phyloP scores from a whole-genome alignment of 371 early-diverging fungal species.

The Mucor lusitanicus region DNA sequence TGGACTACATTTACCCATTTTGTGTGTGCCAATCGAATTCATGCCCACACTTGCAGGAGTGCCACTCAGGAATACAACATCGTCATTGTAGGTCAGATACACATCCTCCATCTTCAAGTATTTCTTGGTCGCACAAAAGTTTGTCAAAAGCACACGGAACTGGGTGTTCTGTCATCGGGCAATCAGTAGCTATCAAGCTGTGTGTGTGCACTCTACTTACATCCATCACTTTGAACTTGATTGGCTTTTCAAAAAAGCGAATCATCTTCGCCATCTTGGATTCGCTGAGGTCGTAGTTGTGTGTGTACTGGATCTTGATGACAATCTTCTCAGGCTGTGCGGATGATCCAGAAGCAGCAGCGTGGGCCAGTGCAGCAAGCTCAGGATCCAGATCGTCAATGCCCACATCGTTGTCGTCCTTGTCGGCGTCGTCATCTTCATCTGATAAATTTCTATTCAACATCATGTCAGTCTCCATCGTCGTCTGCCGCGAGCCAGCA shows the following conservation, averaged over 20 bases:
- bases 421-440: no score
- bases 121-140: slow-evolving; percentile 31
- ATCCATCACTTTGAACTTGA: slow-evolving; percentile 40
- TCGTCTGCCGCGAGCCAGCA: background rate
- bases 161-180: slow-evolving; percentile 29
- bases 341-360: background rate
- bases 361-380: slow-evolving; percentile 11
- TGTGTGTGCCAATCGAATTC: slow-evolving; percentile 16
- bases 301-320: slow-evolving; percentile 34
- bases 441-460: slow-evolving; percentile 4
- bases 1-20: slow-evolving; percentile 19
- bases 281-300: background rate
- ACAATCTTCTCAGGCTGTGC: slow-evolving; percentile 28
- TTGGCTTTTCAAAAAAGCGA: slow-evolving; percentile 22
- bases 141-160: slow-evolving; percentile 28
- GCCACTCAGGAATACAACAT: slow-evolving; percentile 31
- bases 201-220: slow-evolving; percentile 15
- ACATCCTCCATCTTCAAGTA: slow-evolving; percentile 27
- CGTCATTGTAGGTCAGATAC: slow-evolving; percentile 35
- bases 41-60: slow-evolving; percentile 44
- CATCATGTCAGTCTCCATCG: background rate
- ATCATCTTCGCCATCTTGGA: background rate
- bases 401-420: background rate
- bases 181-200: background rate
- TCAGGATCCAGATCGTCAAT: slow-evolving; percentile 48